These are phyloP conservation scores for Nectriaceae sp. DNA, from an alignment of 2,329 filamentous ascomycete species.

Conservation along the genomic window DNA sequence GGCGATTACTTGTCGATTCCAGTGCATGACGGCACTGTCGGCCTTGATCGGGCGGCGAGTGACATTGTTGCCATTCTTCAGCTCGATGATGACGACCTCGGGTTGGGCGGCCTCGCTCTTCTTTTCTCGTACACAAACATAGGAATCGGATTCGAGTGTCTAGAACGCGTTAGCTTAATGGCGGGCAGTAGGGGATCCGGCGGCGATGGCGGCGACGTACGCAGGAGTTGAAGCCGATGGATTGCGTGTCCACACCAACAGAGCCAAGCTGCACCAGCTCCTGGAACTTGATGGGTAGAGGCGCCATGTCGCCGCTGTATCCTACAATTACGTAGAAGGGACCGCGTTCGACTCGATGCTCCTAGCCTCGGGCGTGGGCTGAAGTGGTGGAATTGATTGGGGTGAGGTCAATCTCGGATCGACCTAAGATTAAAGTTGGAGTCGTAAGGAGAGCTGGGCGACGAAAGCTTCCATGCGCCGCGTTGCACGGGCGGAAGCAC, in stretches of 20 bases:
- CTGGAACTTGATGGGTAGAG: slow-evolving; percentile 89
- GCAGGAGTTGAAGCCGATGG: slow-evolving; percentile 79
- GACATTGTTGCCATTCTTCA: slow-evolving; percentile 97
- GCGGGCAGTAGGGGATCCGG: slow-evolving; percentile 6
- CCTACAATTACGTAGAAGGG: slow-evolving; percentile 28
- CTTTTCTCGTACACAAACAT: slow-evolving; percentile 95
- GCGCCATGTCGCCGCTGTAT: slow-evolving; percentile 54
- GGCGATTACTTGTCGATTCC: slow-evolving; percentile 92
- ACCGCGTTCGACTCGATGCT: slow-evolving; percentile 26
- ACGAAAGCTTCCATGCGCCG: slow-evolving; percentile 42
- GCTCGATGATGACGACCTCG: slow-evolving; percentile 95
- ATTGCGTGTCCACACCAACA: slow-evolving; percentile 48
- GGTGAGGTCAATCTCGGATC: slow-evolving; percentile 27
- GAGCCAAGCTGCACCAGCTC: slow-evolving; percentile 75
- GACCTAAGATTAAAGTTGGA: slow-evolving; percentile 25
- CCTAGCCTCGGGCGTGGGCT: slow-evolving; percentile 21
- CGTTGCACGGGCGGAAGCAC: slow-evolving; percentile 26
- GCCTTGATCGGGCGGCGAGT: slow-evolving; percentile 95
- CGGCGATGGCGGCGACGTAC: slow-evolving; percentile 49
- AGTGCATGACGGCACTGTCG: slow-evolving; percentile 99
- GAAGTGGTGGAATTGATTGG: slow-evolving; percentile 13
- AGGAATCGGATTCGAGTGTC: slow-evolving; percentile 98
- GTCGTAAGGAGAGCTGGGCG: slow-evolving; percentile 25
- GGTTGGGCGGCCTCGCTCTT: slow-evolving; percentile 80
- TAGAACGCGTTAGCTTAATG: slow-evolving; percentile 40